phyloP scores from a whole-genome alignment of 1,284 basidiomycete genomes.

The Apiotrichum akiyoshidainum region DNA sequence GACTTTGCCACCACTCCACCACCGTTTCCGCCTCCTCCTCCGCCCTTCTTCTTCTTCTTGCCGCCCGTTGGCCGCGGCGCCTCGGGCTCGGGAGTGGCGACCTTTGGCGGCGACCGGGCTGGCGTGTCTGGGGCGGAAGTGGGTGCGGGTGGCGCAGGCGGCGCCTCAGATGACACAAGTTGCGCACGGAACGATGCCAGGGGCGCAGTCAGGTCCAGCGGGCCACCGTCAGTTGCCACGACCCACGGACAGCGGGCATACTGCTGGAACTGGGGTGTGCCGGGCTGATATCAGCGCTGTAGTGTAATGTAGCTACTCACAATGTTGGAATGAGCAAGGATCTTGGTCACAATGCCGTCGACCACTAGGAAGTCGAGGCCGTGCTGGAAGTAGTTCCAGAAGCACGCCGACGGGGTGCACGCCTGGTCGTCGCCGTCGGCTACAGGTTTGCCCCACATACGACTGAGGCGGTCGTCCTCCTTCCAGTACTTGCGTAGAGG shows the following conservation, averaged over 20 bases:
- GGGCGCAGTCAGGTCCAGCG: constrained; percentile 28
- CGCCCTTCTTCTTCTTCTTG: constrained; percentile 7
- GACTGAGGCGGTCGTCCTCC: constrained; percentile 73
- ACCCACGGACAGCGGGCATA: constrained; percentile 88
- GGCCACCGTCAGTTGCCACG: constrained; percentile 48
- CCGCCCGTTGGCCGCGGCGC: not conserved
- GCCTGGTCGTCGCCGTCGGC: not conserved
- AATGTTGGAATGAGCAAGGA: constrained; percentile 78
- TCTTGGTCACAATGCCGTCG: constrained; percentile 69
- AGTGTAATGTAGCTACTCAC: constrained; percentile 53
- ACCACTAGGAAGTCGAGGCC: constrained; percentile 79
- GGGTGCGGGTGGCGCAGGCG: not conserved
- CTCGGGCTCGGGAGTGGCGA: not conserved
- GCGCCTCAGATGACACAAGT: not conserved
- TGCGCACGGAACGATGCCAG: constrained; percentile 24
- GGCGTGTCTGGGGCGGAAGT: not conserved
- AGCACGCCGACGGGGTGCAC: constrained; percentile 57
- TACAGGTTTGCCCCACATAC: constrained; percentile 34
- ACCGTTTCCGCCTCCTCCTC: not conserved
- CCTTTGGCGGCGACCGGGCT: not conserved
- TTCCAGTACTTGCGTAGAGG: constrained; percentile 76
- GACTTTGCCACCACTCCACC: too few relatives aligned
- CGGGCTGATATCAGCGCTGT: constrained; percentile 59
- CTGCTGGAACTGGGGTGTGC: constrained; percentile 77
- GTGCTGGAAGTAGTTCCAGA: constrained; percentile 87